Evolutionary conservation across 176 grass and related monocot species (phyloP), one percentile per base, ranked within the genome.

Genomic region (Tillandsia fasciculata): DNA sequence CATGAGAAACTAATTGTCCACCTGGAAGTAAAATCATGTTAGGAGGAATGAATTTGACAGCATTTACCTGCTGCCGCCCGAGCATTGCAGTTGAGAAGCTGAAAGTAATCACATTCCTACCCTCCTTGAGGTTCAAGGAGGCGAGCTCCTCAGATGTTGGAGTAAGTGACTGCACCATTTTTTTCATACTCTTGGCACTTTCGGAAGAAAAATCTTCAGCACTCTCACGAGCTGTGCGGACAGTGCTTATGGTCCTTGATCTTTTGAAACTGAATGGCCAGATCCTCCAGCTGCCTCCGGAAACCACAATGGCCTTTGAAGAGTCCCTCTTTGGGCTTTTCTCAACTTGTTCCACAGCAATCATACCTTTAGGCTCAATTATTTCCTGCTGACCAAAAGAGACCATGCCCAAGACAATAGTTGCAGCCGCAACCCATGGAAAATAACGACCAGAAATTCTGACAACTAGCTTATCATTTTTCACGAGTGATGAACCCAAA

Each of bases 81-180:
- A 96, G 88, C 89, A 96, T 81, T 54, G 88, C 53, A 79, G 93
- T 96, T 67, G 85, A 92, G 82, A 96, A 96, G 70, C 70, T 89
- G 81, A 96, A 96, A 57, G 80, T 96, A 51, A 96, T 56, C 13
- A 89, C 59, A 47, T 96, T 96, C 61, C 47, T 69, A 20, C 93
- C 93, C 71, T 96, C 93, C 75, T 85, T 96, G 65, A 96, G 93
- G 85, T 81, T 70, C 85, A 96, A 81, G 22, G 86, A 89, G 71
- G 83, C 81, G 15, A 96, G 80, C 65, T 92, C 88, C 29, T 96
- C 83, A 69, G 93, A 87, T 26, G 88, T 83, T 47, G 93, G 93
- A 50, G 81, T 70, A 65, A 92, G 83, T 26, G 86, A 89, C 27
- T 70, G 79, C 58, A 87, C 81, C 64, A 81, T 91, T 58, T 83